Percentiles rank a stretch among this genome's conserved stretches.
phyloP scores from a whole-genome alignment of 805 yeast genomes.

The Candida quercuum region DNA sequence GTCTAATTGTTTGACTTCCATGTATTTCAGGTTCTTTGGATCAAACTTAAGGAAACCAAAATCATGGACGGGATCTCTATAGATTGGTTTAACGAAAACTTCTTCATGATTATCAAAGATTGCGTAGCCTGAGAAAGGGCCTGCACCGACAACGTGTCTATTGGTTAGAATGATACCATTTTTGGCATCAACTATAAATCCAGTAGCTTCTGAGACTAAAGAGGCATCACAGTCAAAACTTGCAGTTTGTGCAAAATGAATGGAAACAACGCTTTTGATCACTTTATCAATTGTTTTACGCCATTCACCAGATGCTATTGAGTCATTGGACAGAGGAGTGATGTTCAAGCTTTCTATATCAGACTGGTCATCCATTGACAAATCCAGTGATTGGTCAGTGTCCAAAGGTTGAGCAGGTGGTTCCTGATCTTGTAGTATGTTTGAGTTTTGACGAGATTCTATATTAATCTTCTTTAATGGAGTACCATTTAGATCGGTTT shows the following conservation, averaged over 20 bases:
- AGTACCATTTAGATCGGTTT: neutral
- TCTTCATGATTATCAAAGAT: conserved; percentile 95
- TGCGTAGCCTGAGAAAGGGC: conserved; percentile 88
- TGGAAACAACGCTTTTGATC: conserved; percentile 81
- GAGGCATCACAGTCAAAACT: conserved; percentile 84
- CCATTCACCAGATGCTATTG: conserved; percentile 48
- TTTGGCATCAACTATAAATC: conserved; percentile 83
- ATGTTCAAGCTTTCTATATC: neutral
- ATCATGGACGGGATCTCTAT: conserved; percentile 93
- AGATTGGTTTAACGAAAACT: conserved; percentile 77
- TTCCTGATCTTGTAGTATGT: neutral
- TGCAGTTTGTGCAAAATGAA: conserved; percentile 82
- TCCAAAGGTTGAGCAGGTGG: neutral
- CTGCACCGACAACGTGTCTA: conserved; percentile 93
- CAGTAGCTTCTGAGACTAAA: conserved; percentile 86
- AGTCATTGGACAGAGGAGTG: conserved; percentile 1
- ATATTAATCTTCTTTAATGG: neutral
- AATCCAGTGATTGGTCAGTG: conserved; percentile 2
- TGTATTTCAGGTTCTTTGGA: conserved; percentile 65
- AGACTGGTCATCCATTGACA: conserved; percentile 1
- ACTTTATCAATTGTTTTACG: conserved; percentile 75
- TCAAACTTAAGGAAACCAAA: conserved; percentile 84
- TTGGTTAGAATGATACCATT: conserved; percentile 84
- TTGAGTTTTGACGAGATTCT: too few relatives aligned
- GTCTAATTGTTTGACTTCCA: conserved; percentile 60